These are phyloP conservation scores for Pseudozyma tsukubaensis DNA, from an alignment of 1,284 basidiomycete genomes.

Conservation along the genomic window DNA sequence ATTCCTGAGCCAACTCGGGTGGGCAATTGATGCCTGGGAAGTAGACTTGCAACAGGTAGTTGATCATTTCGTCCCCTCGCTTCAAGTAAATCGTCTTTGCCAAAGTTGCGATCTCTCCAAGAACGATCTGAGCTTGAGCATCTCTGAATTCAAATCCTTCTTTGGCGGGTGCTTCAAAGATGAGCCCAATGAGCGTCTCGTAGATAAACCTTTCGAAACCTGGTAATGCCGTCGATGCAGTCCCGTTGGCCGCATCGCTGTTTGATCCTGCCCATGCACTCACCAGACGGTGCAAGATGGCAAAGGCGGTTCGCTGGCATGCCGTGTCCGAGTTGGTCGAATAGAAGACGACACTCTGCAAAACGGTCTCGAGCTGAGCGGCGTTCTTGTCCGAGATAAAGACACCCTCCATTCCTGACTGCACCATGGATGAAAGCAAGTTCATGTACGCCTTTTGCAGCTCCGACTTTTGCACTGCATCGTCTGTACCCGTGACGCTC, in stretches of 20 bases:
- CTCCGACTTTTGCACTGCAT: constrained; percentile 82
- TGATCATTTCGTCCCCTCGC: constrained; percentile 84
- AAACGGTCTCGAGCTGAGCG: constrained; percentile 80
- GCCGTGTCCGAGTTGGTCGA: constrained; percentile 56
- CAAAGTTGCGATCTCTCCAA: constrained; percentile 69
- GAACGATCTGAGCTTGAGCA: constrained; percentile 73
- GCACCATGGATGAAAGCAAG: constrained; percentile 85
- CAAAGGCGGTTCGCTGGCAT: constrained; percentile 83
- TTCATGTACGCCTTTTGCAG: constrained; percentile 90
- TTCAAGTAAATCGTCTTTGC: constrained; percentile 83
- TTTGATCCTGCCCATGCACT: constrained; percentile 77
- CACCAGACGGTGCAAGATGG: constrained; percentile 79
- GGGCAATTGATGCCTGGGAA: constrained; percentile 91
- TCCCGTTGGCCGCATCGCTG: constrained; percentile 48
- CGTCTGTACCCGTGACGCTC: constrained; percentile 90
- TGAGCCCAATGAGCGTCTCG: constrained; percentile 83
- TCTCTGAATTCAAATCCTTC: constrained; percentile 88
- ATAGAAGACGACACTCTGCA: constrained; percentile 75
- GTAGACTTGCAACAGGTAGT: constrained; percentile 83
- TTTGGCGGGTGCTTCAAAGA: constrained; percentile 83
- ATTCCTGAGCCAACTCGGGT: constrained; percentile 79
- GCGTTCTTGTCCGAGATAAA: constrained; percentile 90
- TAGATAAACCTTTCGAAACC: constrained; percentile 96
- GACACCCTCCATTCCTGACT: constrained; percentile 79
- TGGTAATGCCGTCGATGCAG: constrained; percentile 72